Percentiles rank a stretch among this genome's conserved stretches.
These are phyloP conservation scores for Huntiella moniliformis DNA, from an alignment of 2,329 filamentous ascomycete species.

Conservation along the genomic window DNA sequence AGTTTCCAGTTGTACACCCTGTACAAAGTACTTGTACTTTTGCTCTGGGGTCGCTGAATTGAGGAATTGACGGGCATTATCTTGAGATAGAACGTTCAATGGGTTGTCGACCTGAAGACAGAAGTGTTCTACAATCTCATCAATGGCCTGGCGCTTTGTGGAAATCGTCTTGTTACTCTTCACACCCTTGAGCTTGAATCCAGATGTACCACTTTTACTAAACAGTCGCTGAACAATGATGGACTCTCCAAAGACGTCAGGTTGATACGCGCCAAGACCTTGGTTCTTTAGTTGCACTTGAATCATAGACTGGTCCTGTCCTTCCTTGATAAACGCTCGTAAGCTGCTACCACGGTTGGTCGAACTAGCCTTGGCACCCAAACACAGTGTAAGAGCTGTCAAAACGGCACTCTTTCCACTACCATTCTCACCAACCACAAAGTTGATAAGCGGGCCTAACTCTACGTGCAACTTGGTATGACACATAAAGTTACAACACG, in stretches of 20 bases:
- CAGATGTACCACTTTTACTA: constrained; percentile 50
- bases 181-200: constrained; percentile 71
- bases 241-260: constrained; percentile 60
- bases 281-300: constrained; percentile 81
- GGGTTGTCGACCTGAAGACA: constrained; percentile 91
- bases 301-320: constrained; percentile 55
- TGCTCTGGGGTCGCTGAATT: constrained; percentile 63
- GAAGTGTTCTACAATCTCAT: constrained; percentile 86
- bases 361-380: constrained; percentile 84
- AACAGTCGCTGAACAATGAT: constrained; percentile 91
- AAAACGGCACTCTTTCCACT: constrained; percentile 94
- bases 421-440: constrained; percentile 93
- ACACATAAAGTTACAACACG: constrained; percentile 92
- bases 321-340: constrained; percentile 82
- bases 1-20: constrained; percentile 82
- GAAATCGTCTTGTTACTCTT: constrained; percentile 49
- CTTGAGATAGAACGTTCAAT: constrained; percentile 86
- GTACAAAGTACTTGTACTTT: constrained; percentile 94
- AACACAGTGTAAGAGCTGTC: constrained; percentile 77
- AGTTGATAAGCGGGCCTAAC: constrained; percentile 90
- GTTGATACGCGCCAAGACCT: constrained; percentile 67
- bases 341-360: constrained; percentile 84
- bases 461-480: constrained; percentile 64
- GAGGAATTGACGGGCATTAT: constrained; percentile 83
- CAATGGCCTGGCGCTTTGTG: constrained; percentile 67